Evolutionary conservation across 768 basidiomycete genomes (phyloP).

Genomic region (Trametes cinnabarina): DNA sequence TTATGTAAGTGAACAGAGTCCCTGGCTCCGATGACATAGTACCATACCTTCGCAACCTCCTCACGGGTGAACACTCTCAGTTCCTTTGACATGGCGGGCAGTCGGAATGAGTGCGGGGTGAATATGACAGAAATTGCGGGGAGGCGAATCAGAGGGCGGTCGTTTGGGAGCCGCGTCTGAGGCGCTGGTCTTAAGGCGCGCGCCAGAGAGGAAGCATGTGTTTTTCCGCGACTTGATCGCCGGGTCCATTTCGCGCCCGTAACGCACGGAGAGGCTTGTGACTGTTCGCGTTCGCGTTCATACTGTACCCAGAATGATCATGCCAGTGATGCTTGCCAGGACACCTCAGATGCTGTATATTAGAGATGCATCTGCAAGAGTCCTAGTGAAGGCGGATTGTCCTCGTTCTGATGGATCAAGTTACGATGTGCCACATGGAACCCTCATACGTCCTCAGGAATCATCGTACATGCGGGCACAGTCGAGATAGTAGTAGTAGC

Average conservation of each 20-base stretch:
- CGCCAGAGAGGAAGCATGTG: constrained; percentile 12
- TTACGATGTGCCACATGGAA: too few species aligned
- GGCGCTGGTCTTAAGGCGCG: constrained; percentile 3
- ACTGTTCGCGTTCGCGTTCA: constrained; percentile 5
- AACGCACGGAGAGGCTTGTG: constrained; percentile 5
- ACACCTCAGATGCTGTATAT: too few species aligned
- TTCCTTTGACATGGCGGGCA: constrained; percentile 27
- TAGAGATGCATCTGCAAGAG: too few species aligned
- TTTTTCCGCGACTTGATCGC: constrained; percentile 15
- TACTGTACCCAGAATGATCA: not conserved
- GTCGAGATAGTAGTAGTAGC: too few species aligned
- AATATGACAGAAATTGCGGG: not conserved
- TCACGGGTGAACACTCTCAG: constrained; percentile 55
- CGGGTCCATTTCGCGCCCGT: constrained; percentile 6
- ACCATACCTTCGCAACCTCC: constrained; percentile 67
- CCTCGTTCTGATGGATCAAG: too few species aligned
- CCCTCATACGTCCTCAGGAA: too few species aligned
- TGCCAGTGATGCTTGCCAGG: too few species aligned
- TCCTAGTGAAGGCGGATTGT: too few species aligned
- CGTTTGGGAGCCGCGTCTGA: constrained; percentile 1
- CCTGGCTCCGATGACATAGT: not conserved
- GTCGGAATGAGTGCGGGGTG: not conserved
- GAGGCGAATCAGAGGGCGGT: constrained; percentile 12
- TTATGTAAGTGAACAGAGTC: not conserved
- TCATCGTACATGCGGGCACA: too few species aligned